Conservation (phyloP, 2,329 filamentous ascomycete species). For the Nothopassalora personata region DNA sequence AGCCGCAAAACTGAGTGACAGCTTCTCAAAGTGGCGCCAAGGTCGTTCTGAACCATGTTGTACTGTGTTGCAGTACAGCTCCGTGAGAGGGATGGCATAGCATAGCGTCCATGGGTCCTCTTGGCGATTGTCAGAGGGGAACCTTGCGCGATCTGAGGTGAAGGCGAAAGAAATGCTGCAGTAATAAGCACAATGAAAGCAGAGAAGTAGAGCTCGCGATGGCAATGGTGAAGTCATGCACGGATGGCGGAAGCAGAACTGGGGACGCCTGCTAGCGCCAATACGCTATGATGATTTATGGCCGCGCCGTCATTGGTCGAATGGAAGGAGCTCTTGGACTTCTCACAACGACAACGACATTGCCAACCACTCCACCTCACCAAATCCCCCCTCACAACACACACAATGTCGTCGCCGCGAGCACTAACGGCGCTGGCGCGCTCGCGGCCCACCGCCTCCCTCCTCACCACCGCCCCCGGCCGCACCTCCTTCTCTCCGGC, state of each 20-base stretch:
- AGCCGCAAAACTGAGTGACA: no score
- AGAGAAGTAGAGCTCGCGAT: not conserved
- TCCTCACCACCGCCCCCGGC: slow-evolving; percentile 35
- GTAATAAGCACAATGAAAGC: not conserved
- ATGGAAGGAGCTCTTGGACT: not conserved
- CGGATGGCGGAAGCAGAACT: not conserved
- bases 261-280: not conserved
- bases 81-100: no score
- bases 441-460: slow-evolving; percentile 37
- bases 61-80: no score
- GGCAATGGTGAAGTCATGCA: not conserved
- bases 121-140: no score
- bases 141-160: no score
- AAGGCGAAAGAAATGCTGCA: no score
- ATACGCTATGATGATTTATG: not conserved
- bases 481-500: slow-evolving; percentile 43
- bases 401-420: slow-evolving; percentile 45
- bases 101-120: no score
- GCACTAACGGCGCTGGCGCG: slow-evolving; percentile 46
- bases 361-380: slow-evolving; percentile 1
- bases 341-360: not conserved
- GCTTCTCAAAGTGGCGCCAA: no score
- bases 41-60: no score
- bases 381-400: slow-evolving; percentile 19
- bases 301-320: not conserved